Percentiles rank a stretch among this genome's conserved stretches.
Evolutionary conservation across 2,329 filamentous ascomycete genomes (phyloP).

Genomic region (Didymella lethalis): DNA sequence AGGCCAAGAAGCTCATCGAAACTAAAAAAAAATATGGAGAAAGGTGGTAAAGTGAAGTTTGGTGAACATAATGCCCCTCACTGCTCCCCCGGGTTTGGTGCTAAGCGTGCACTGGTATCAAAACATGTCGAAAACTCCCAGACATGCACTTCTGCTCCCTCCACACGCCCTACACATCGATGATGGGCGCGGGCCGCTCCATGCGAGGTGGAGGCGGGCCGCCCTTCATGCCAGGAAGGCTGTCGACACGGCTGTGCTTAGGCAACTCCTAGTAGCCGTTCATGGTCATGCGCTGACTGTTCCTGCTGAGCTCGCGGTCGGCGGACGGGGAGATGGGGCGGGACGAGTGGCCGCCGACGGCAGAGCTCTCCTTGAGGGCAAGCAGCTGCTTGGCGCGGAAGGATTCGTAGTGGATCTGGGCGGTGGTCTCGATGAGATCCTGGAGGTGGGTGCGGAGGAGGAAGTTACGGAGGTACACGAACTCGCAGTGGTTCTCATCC

Average conservation of each 20-base stretch:
- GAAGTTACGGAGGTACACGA: constrained; percentile 98
- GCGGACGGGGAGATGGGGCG: constrained; percentile 95
- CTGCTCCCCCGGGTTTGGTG: constrained; percentile 33
- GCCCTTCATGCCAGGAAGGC: constrained; percentile 36
- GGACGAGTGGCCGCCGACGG: constrained; percentile 78
- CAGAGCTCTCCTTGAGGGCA: constrained; percentile 97
- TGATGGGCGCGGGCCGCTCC: constrained; percentile 34
- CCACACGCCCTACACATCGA: constrained; percentile 32
- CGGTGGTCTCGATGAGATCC: constrained; percentile 98
- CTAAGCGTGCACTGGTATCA: constrained; percentile 52
- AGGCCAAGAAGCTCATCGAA: constrained; percentile 38
- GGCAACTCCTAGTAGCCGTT: constrained; percentile 82
- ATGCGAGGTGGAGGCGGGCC: constrained; percentile 32
- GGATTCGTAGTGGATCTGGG: constrained; percentile 99
- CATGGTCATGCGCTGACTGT: constrained; percentile 97
- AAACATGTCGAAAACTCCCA: constrained; percentile 35
- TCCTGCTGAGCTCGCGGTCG: constrained; percentile 94
- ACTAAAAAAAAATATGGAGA: constrained; percentile 50
- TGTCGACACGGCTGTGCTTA: constrained; percentile 44
- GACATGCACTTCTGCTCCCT: constrained; percentile 15
- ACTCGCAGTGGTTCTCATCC: constrained; percentile 99
- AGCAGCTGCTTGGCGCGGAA: constrained; percentile 99
- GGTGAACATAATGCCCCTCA: constrained; percentile 37
- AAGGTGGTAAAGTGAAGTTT: constrained; percentile 37
- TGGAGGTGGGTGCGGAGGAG: constrained; percentile 97